These are phyloP conservation scores for Yamadazyma conglobata DNA, from an alignment of 1,139 yeast species.

Conservation along the genomic window DNA sequence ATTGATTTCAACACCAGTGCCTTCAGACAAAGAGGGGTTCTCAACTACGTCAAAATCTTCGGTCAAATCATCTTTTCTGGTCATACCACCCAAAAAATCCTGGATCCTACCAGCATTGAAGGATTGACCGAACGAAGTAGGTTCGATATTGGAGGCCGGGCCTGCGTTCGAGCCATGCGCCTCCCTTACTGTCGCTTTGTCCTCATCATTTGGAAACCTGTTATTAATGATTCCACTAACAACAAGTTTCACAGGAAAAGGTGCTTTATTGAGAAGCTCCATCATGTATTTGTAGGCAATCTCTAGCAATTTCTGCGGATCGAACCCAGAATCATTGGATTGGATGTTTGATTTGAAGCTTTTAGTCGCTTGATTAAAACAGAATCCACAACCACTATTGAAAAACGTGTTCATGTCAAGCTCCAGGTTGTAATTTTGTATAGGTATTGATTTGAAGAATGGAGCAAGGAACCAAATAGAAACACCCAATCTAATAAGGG, in stretches of 20 bases:
- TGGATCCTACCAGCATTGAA: constrained; percentile 4
- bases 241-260: no score
- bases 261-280: no score
- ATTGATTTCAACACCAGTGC: constrained; percentile 8
- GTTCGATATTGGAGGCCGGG: no score
- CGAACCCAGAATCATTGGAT: no score
- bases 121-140: constrained; percentile 5
- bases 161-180: no score
- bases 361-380: constrained; percentile 23
- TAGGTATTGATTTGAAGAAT: constrained; percentile 17
- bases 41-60: constrained; percentile 47
- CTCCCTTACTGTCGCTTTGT: no score
- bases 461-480: constrained; percentile 57
- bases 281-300: constrained; percentile 29
- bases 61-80: constrained; percentile 9
- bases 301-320: constrained; percentile 1
- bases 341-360: no score
- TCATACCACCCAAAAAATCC: constrained; percentile 2
- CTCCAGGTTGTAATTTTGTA: constrained; percentile 8
- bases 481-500: constrained; percentile 36
- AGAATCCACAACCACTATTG: constrained; percentile 35
- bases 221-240: no score
- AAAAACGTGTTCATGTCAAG: constrained; percentile 27
- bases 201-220: no score
- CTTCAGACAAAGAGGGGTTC: constrained; percentile 7